These are phyloP conservation scores for Quercus gilva DNA, from an alignment of 306 rosid species.

Conservation along the genomic window DNA sequence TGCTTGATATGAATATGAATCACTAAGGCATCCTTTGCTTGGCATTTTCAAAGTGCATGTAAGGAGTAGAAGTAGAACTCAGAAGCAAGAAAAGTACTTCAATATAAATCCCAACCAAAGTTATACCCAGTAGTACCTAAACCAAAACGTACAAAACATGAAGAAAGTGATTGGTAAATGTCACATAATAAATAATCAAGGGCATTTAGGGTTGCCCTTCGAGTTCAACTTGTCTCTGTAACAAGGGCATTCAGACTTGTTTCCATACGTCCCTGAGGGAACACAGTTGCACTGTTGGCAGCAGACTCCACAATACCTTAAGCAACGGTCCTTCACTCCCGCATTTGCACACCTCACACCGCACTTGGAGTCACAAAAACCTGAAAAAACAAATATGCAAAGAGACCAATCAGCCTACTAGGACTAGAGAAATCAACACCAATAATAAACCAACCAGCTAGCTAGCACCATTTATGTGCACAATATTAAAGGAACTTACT, in stretches of 20 bases:
- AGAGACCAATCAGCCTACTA: not conserved
- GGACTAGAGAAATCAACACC: not conserved
- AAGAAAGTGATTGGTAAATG: not conserved
- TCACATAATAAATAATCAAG: conserved; percentile 1
- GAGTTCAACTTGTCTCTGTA: conserved; percentile 38
- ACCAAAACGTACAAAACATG: not conserved
- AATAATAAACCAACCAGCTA: not conserved
- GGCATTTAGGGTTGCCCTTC: conserved; percentile 36
- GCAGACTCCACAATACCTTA: conserved; percentile 35
- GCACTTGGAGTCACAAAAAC: conserved; percentile 23
- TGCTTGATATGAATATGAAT: too few species aligned
- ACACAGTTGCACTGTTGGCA: conserved; percentile 29
- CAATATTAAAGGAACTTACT: not conserved
- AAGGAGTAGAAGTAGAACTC: not conserved
- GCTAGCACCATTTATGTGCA: not conserved
- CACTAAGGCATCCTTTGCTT: not conserved
- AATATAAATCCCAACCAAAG: not conserved
- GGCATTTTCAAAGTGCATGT: not conserved
- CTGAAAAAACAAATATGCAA: not conserved
- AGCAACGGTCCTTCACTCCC: conserved; percentile 25
- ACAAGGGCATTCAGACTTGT: conserved; percentile 39
- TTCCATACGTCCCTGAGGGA: conserved; percentile 35
- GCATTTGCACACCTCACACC: conserved; percentile 30
- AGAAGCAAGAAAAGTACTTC: not conserved
- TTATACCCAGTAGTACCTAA: not conserved